phyloP scores from a whole-genome alignment of 768 basidiomycete species.

The Termitomyces eurrhizus region DNA sequence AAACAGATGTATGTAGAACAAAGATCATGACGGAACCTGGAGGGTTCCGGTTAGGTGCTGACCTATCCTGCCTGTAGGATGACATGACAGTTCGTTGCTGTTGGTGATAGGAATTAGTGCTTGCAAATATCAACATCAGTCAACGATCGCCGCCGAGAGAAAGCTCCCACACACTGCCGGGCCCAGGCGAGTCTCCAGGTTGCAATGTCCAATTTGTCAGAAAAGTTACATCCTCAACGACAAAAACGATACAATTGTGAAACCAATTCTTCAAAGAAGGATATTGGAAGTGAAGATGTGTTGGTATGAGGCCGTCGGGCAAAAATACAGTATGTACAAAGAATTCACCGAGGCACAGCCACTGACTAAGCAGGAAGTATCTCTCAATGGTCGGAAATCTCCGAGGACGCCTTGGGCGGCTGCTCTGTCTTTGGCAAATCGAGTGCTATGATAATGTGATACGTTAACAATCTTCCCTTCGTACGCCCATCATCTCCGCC shows the following conservation, averaged over 20 bases:
- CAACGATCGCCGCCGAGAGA: slow-evolving; percentile 6
- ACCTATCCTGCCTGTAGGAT: slow-evolving; percentile 6
- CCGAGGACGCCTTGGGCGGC: slow-evolving; percentile 7
- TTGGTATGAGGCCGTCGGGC: background rate
- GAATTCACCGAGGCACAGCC: slow-evolving; percentile 10
- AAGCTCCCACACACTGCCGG: slow-evolving; percentile 5
- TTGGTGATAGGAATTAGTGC: background rate
- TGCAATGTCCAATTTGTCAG: slow-evolving; percentile 8
- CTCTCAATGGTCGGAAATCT: slow-evolving; percentile 17
- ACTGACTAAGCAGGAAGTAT: slow-evolving; percentile 16
- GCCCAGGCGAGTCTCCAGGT: slow-evolving; percentile 1
- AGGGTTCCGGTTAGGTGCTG: background rate
- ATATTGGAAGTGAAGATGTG: background rate
- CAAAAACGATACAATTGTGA: background rate
- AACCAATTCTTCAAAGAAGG: background rate
- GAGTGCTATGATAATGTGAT: background rate
- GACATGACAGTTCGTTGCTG: slow-evolving; percentile 7
- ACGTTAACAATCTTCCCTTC: slow-evolving; percentile 14
- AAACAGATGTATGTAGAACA: background rate
- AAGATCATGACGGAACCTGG: background rate
- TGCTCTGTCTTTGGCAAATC: slow-evolving; percentile 12
- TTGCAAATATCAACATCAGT: slow-evolving; percentile 2
- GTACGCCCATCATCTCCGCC: slow-evolving; percentile 20
- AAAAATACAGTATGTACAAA: background rate
- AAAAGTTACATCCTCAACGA: slow-evolving; percentile 4